Evolutionary conservation across 805 yeast genomes (phyloP).

Genomic region (Saccharomycopsis amapae): DNA sequence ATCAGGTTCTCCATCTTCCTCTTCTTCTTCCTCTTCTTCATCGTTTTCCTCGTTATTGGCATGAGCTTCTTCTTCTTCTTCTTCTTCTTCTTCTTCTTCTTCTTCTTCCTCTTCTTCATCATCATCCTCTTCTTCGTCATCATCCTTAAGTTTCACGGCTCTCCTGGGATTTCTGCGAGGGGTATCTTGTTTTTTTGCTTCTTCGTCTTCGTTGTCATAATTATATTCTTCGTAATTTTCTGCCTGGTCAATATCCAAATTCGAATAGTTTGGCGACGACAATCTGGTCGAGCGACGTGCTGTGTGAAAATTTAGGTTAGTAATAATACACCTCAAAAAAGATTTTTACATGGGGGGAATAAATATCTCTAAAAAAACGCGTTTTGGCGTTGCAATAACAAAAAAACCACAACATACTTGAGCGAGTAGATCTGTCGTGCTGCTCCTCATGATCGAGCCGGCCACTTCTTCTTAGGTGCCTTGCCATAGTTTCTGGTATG

Average conservation of each 20-base stretch:
- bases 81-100: constrained; percentile 10
- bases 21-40: constrained; percentile 24
- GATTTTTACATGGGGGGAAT: not conserved
- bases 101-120: constrained; percentile 15
- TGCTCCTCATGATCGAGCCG: constrained; percentile 8
- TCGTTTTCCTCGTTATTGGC: constrained; percentile 10
- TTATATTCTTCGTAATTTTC: constrained; percentile 20
- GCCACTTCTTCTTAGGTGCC: constrained; percentile 17
- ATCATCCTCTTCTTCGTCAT: not conserved
- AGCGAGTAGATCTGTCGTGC: constrained; percentile 10
- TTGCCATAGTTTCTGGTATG: too few species aligned
- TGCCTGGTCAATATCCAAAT: not conserved
- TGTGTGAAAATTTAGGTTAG: not conserved
- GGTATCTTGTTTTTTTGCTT: constrained; percentile 19
- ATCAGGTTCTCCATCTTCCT: constrained; percentile 26
- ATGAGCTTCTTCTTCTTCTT: constrained; percentile 7
- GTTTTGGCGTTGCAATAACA: not conserved
- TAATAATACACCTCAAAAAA: not conserved
- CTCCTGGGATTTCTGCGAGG: not conserved
- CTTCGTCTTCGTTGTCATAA: constrained; percentile 17
- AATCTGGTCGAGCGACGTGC: constrained; percentile 1
- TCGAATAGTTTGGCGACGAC: not conserved
- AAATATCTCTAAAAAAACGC: not conserved
- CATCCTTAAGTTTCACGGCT: not conserved
- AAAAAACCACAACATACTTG: constrained; percentile 10